Base-by-base conservation (phyloP, 768 basidiomycete genomes). In the Pleurotus tuoliensis region DNA sequence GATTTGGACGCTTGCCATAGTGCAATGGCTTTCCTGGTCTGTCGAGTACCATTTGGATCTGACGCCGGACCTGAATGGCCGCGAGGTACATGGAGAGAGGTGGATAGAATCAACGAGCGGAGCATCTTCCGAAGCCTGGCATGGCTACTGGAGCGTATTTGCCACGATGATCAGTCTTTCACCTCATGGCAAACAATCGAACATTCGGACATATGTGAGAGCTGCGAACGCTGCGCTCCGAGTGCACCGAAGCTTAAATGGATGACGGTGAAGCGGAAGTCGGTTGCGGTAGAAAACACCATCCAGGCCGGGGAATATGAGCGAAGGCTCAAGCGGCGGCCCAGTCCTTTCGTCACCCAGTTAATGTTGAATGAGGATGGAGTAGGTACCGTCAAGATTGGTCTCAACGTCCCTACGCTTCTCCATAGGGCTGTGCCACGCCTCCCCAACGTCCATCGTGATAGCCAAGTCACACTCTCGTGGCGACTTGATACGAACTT, bases 251-350 rank as follows among this genome's bases (percentile, higher is more conserved):
- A 77, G n/a, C 69, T 95, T 45, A 78, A 82, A 20, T 98, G 94
- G 93, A 75, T 77, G 9, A 82, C 80, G 60, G 70, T 73, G 5
- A 81, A 79, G 41, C 86, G 83, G 64, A 83, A 81, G 60, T 73
- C 86, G 15, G 68, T 81, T 18, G 85, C 92, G 0, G 74, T 93
- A 30, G 95, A 98, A 64, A 91, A 97, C 64, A 81, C 90, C 15
- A 76, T 84, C 9, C 84, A 96, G 66, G 94, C 95, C 43, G 94
- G 93, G 5, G 81, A 86, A 64, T 97, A 92, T 65, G 95, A 98
- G 67, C 84, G 91, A 52, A 81, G 87, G 18, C 76, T 98, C 56
- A 98, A 98, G 73, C 77, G 81, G 56, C 85, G 95, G 16, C 95
- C 95, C 0, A 83, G 77, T 46, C 87, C 94, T 0, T 93, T 97